Percentiles rank a stretch among this genome's conserved stretches.
These are phyloP conservation scores for Seminavis robusta DNA, from an alignment of 108 stramenopile species.

Conservation along the genomic window DNA sequence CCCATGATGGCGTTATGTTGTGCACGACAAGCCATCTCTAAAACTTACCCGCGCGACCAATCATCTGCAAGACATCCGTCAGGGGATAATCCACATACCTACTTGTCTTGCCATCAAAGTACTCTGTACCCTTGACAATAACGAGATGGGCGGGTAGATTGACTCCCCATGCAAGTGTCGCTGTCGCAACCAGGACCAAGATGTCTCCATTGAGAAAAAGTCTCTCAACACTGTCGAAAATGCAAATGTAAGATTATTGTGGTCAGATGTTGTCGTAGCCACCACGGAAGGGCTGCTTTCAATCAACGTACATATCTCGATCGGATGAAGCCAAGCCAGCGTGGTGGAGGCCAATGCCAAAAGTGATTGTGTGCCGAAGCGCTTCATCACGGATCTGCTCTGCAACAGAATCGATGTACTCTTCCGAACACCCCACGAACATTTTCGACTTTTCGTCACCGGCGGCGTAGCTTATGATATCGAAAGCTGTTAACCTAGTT, in stretches of 20 bases:
- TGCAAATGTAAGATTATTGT: constrained; percentile 39
- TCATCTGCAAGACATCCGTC: constrained; percentile 99
- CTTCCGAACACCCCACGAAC: constrained; percentile 77
- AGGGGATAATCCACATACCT: constrained; percentile 98
- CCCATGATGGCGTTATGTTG: neutral
- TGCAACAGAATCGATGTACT: constrained; percentile 66
- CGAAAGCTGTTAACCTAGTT: constrained; percentile 96
- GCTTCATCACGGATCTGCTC: constrained; percentile 78
- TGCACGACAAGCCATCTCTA: neutral
- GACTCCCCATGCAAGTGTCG: constrained; percentile 95
- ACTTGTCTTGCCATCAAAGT: constrained; percentile 91
- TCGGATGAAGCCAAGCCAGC: constrained; percentile 80
- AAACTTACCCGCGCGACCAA: constrained; percentile 79
- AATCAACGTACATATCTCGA: constrained; percentile 48
- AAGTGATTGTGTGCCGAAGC: constrained; percentile 90
- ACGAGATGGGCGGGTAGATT: constrained; percentile 85
- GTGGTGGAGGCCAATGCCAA: constrained; percentile 98
- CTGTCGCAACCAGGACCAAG: constrained; percentile 91
- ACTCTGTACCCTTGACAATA: constrained; percentile 96
- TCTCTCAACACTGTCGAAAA: constrained; percentile 91
- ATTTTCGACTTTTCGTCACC: constrained; percentile 70
- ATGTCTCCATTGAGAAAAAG: constrained; percentile 90
- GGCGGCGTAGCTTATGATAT: constrained; percentile 83
- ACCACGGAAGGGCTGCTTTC: too few relatives aligned
- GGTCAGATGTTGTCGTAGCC: neutral